Base-by-base conservation (phyloP, 1,139 yeast genomes). In the Kurtzmaniella quercitrusa region DNA sequence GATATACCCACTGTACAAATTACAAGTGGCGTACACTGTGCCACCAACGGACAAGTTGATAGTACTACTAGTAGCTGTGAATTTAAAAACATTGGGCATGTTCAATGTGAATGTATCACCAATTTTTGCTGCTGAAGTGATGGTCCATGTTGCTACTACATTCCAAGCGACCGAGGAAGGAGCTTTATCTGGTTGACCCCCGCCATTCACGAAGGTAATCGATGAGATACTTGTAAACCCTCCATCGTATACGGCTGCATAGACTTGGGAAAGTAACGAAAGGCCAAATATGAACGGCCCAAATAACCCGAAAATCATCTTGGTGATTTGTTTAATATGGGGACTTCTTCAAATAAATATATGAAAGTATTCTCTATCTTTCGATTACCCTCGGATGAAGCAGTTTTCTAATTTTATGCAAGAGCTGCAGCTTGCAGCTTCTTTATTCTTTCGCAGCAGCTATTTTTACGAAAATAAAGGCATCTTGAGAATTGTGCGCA, bases 21-120 rank as follows among this genome's bases (percentile, higher is more conserved):
- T 36, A 58, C 71, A 66, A 6, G 57, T 57, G 3, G 71, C 71
- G 43, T 51, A 62, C 1, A 45, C 39, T 1, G 41, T 45, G 3
- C 50, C 40, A 11, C 54, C 53, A 0, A 51, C 65, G 6, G 38
- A 35, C 36, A 65, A 54, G 16, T 45, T 37, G 3, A 63, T 39
- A 2, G 52, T 33, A 5, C 45, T 5, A 16, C 51, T 33, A 5
- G 50, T 21, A 4, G 61, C 38, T 5, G 66, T 59, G 40, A 63
- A 62, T 43, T 61, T 62, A 46, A 54, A 65, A 3, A 61, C 69
- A 51, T 65, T 56, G 3, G 68, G 68, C 49, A 66, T 47, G 16
- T 42, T 43, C 40, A 66, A 58, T 1, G 59, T 50, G 49, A 66
- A 65, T 6, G 69, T 63, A 45, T 66, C 71, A 14, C 68, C 68